Conservation (phyloP, 495 filamentous ascomycete genomes). For the Aspergillus coremiiformis region DNA sequence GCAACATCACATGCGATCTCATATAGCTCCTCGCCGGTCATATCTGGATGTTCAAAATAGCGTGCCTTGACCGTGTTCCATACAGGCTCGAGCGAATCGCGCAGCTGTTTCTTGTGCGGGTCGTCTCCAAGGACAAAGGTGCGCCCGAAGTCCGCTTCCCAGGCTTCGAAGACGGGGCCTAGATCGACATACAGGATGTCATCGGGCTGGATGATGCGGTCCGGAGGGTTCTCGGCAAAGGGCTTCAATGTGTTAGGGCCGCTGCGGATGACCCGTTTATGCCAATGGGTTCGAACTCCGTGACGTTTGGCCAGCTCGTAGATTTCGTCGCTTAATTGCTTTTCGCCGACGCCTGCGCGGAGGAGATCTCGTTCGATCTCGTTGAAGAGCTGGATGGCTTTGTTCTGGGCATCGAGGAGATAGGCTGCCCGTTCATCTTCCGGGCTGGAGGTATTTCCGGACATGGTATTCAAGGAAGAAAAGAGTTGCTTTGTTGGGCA, state of each 20-base stretch:
- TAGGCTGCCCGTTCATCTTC: constrained; percentile 28
- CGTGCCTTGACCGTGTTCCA: constrained; percentile 35
- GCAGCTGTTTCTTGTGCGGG: constrained; percentile 33
- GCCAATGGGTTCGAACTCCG: constrained; percentile 42
- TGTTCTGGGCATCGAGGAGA: constrained; percentile 37
- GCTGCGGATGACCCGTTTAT: constrained; percentile 45
- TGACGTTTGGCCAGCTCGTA: constrained; percentile 36
- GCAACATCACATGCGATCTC: constrained; percentile 26
- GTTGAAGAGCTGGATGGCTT: constrained; percentile 38
- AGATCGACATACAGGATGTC: constrained; percentile 46
- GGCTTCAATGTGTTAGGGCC: constrained; percentile 42
- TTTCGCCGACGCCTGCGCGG: constrained; percentile 41
- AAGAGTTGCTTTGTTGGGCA: background rate
- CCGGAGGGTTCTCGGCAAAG: constrained; percentile 41
- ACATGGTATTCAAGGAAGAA: background rate
- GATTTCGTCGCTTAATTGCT: constrained; percentile 41
- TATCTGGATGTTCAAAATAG: constrained; percentile 27
- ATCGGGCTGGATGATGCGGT: constrained; percentile 39
- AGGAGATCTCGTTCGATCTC: constrained; percentile 41
- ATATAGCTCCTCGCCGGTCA: constrained; percentile 40
- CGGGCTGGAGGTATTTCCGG: background rate
- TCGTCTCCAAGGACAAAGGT: constrained; percentile 43
- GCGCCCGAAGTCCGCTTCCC: constrained; percentile 46
- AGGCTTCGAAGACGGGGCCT: constrained; percentile 45
- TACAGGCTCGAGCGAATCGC: constrained; percentile 37